These are phyloP conservation scores for Globisporangium okanoganense DNA, from an alignment of 352 stramenopile species.

Conservation along the genomic window DNA sequence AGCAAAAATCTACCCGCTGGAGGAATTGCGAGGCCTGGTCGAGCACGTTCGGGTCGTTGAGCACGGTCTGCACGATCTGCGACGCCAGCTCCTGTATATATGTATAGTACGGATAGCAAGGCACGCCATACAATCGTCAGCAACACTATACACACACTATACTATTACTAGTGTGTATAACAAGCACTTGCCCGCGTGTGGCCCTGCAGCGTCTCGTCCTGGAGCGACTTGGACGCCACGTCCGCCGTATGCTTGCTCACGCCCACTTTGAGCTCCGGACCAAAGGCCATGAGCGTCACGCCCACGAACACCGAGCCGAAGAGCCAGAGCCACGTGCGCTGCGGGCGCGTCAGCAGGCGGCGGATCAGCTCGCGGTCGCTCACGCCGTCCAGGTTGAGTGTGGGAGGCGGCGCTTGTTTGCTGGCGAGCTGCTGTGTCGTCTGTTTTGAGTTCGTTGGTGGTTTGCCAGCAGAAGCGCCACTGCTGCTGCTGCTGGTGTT, in stretches of 20 bases:
- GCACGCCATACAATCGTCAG: background rate
- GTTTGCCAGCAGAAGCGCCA: background rate
- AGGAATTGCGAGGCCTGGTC: conserved; percentile 75
- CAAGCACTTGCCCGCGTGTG: conserved; percentile 37
- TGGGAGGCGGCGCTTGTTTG: background rate
- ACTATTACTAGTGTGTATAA: background rate
- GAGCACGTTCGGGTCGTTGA: conserved; percentile 83
- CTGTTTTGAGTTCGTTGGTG: background rate
- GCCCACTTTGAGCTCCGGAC: conserved; percentile 68
- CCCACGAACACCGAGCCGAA: conserved; percentile 31
- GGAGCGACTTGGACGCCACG: conserved; percentile 73
- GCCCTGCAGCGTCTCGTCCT: conserved; percentile 76
- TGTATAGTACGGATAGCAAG: background rate
- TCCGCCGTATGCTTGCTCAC: conserved; percentile 83
- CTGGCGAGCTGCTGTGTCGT: background rate
- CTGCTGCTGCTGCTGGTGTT: background rate
- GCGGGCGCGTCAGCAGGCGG: conserved; percentile 35
- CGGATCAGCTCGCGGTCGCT: conserved; percentile 41
- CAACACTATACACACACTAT: background rate
- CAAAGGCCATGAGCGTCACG: conserved; percentile 67
- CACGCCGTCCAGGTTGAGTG: conserved; percentile 19
- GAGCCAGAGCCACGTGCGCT: conserved; percentile 59
- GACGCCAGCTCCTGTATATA: conserved; percentile 55
- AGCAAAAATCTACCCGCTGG: conserved; percentile 38
- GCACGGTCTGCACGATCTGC: conserved; percentile 84